phyloP scores from a whole-genome alignment of 148 eudicot species.

The Silene conica region DNA sequence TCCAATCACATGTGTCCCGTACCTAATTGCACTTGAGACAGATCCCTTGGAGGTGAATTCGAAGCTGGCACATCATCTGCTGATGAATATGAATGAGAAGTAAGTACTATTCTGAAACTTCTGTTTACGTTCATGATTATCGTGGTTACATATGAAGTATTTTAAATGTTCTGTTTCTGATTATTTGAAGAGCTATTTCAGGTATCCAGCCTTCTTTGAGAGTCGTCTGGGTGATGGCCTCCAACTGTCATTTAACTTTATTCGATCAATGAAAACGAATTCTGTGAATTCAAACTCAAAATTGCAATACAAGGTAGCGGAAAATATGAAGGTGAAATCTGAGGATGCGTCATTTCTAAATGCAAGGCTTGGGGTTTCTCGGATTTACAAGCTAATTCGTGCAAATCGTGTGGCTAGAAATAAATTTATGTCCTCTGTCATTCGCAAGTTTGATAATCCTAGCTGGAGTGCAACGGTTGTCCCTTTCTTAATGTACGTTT shows the following conservation, averaged over 20 bases:
- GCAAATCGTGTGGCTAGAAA: conserved; percentile 82
- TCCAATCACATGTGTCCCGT: conserved; percentile 97
- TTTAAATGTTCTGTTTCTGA: conserved; percentile 24
- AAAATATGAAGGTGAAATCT: conserved; percentile 50
- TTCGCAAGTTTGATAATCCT: conserved; percentile 86
- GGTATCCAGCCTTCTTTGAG: conserved; percentile 90
- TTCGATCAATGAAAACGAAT: conserved; percentile 50
- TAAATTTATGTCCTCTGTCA: conserved; percentile 89
- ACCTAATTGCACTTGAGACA: conserved; percentile 92
- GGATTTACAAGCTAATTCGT: conserved; percentile 94
- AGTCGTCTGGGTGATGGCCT: conserved; percentile 99
- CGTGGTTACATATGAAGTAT: neutral
- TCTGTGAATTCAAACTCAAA: conserved; percentile 34
- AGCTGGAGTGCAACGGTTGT: conserved; percentile 52
- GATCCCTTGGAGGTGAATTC: conserved; percentile 82
- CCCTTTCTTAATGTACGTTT: conserved; percentile 72
- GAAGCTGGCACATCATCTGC: conserved; percentile 90
- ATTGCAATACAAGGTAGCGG: conserved; percentile 37
- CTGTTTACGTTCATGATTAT: neutral
- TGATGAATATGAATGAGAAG: conserved; percentile 97
- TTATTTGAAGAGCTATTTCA: conserved; percentile 34
- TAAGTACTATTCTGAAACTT: conserved; percentile 51
- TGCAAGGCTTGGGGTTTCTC: conserved; percentile 84
- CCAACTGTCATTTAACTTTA: conserved; percentile 84
- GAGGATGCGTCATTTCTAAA: conserved; percentile 51